Evolutionary conservation across 2,329 filamentous ascomycete species (phyloP).

Genomic region (Dactylellina parvicollis): DNA sequence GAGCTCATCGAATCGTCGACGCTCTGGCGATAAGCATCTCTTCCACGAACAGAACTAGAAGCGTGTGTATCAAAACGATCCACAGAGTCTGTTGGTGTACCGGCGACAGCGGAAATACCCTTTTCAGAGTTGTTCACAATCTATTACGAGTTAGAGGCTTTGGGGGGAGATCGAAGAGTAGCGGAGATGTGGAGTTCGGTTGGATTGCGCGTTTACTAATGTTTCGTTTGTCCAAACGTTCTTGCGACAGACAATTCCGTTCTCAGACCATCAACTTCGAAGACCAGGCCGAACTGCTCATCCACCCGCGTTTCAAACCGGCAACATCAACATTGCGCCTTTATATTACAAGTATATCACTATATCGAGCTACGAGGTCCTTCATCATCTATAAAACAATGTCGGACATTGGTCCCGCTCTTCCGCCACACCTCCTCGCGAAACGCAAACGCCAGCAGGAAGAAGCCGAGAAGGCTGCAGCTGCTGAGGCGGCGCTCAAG

Average conservation of each 20-base stretch:
- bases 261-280: not conserved
- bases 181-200: slow-evolving; percentile 14
- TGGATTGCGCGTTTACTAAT: slow-evolving; percentile 38
- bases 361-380: slow-evolving; percentile 9
- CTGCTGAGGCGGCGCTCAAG: slow-evolving; percentile 26
- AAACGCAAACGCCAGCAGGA: slow-evolving; percentile 60
- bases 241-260: slow-evolving; percentile 37
- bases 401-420: slow-evolving; percentile 59
- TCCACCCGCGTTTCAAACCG: slow-evolving; percentile 26
- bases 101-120: slow-evolving; percentile 27
- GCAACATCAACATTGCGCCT: slow-evolving; percentile 7
- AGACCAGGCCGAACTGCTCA: too few relatives aligned
- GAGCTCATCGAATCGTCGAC: slow-evolving; percentile 54
- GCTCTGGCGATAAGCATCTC: slow-evolving; percentile 45
- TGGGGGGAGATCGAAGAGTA: slow-evolving; percentile 4
- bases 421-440: slow-evolving; percentile 60
- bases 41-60: slow-evolving; percentile 9
- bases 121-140: slow-evolving; percentile 11
- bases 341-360: not conserved
- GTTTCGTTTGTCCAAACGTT: slow-evolving; percentile 27
- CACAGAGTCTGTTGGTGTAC: slow-evolving; percentile 10
- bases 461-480: slow-evolving; percentile 57
- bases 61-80: slow-evolving; percentile 13
- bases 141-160: slow-evolving; percentile 5
- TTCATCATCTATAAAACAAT: slow-evolving; percentile 8